Evolutionary conservation across 495 filamentous ascomycete genomes (phyloP).

Genomic region (Talaromyces stipitatus): DNA sequence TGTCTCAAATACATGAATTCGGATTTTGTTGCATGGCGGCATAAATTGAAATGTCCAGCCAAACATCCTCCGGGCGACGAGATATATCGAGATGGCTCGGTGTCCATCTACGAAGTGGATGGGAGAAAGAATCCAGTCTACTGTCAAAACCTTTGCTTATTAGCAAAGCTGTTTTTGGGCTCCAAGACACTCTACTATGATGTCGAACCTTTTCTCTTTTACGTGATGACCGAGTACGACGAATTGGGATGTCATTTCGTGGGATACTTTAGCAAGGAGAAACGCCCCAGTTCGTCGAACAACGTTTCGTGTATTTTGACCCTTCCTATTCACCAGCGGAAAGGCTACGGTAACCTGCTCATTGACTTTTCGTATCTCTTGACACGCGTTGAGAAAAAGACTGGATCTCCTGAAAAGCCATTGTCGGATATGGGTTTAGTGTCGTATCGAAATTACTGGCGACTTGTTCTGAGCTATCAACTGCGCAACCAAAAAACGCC

Average conservation of each 20-base stretch:
- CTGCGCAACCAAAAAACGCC: conserved; percentile 57
- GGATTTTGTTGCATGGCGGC: conserved; percentile 93
- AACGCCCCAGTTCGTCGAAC: conserved; percentile 87
- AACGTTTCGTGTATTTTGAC: conserved; percentile 98
- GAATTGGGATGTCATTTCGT: conserved; percentile 94
- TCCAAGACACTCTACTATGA: conserved; percentile 99
- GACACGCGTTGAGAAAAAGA: conserved; percentile 87
- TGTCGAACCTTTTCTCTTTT: conserved; percentile 96
- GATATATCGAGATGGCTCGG: conserved; percentile 89
- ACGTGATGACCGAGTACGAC: conserved; percentile 95
- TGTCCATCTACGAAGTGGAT: conserved; percentile 96
- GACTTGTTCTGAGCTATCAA: conserved; percentile 77
- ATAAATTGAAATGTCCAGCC: conserved; percentile 94
- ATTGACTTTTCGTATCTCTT: conserved; percentile 98
- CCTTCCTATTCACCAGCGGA: conserved; percentile 90
- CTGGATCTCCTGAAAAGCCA: conserved; percentile 93
- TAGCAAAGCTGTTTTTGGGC: conserved; percentile 92
- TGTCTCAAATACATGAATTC: conserved; percentile 99
- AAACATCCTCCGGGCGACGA: conserved; percentile 97
- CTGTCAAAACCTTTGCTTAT: conserved; percentile 92
- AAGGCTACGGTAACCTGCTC: conserved; percentile 91
- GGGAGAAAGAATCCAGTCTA: conserved; percentile 95
- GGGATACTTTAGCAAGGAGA: conserved; percentile 98
- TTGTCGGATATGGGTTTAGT: conserved; percentile 96
- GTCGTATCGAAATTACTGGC: conserved; percentile 96